These are phyloP conservation scores for Geranomyces variabilis DNA, from an alignment of 192 early-diverging fungal genomes.

Conservation along the genomic window DNA sequence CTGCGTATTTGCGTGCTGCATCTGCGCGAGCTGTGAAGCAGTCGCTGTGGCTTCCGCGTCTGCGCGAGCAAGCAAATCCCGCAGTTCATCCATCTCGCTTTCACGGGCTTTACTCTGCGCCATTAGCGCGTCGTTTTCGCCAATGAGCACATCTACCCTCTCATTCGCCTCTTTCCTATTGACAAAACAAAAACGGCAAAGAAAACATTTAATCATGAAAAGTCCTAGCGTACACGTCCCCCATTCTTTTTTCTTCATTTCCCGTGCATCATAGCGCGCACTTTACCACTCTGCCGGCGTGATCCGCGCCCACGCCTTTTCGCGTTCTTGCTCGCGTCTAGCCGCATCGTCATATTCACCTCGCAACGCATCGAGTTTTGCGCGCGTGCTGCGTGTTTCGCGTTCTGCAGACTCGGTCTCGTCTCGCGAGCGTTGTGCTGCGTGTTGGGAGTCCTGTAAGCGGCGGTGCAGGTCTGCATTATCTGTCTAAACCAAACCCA, in stretches of 20 bases:
- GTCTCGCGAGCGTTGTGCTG: background rate
- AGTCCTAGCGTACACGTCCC: too few relatives aligned
- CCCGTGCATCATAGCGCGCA: too few relatives aligned
- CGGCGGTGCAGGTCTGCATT: background rate
- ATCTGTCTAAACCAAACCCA: background rate
- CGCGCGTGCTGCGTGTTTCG: too few relatives aligned
- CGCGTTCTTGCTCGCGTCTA: background rate
- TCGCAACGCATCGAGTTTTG: background rate
- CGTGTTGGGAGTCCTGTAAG: background rate
- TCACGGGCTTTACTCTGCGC: slow-evolving; percentile 34
- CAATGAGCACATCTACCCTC: slow-evolving; percentile 38
- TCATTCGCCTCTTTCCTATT: slow-evolving; percentile 39
- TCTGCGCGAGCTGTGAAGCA: slow-evolving; percentile 5
- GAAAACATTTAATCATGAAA: too few relatives aligned
- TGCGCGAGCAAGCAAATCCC: slow-evolving; percentile 23
- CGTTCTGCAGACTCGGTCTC: background rate
- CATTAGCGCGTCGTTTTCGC: slow-evolving; percentile 48
- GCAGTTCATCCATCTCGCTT: slow-evolving; percentile 34
- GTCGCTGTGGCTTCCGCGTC: slow-evolving; percentile 17
- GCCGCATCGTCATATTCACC: background rate
- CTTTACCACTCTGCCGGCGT: slow-evolving; percentile 18
- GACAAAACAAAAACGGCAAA: too few relatives aligned
- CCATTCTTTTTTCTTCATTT: background rate
- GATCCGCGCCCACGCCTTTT: background rate
- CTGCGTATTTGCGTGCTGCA: background rate